A percentile compares a stretch with the other conserved stretches of the same genome.
phyloP scores from a whole-genome alignment of 2,329 filamentous ascomycete genomes.

The Penicillium sp. region DNA sequence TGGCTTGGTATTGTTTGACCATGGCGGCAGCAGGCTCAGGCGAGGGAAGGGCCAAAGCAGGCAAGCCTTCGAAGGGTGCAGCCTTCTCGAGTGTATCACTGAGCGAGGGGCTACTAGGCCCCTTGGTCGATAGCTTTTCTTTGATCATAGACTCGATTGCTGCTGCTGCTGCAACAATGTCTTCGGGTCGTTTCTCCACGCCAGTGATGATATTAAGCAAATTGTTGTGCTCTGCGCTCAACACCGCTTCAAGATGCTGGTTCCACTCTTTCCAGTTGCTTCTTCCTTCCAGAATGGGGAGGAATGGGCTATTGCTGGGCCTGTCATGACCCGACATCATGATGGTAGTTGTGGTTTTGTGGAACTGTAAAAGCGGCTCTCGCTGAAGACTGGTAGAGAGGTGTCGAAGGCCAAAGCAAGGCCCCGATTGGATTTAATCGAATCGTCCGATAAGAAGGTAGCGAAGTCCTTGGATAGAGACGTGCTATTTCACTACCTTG shows the following conservation, averaged over 20 bases:
- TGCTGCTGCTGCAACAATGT: background rate
- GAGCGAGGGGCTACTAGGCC: background rate
- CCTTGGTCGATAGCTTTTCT: background rate
- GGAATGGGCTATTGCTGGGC: background rate
- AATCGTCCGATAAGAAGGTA: too few relatives aligned
- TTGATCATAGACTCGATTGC: background rate
- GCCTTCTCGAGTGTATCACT: too few relatives aligned
- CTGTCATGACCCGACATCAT: background rate
- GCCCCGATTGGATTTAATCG: too few relatives aligned
- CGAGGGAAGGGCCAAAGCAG: background rate
- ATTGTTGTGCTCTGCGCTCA: background rate
- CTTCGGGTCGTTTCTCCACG: background rate
- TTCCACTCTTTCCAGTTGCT: background rate
- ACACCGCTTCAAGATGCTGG: background rate
- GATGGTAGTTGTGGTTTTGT: background rate
- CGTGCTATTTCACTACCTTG: too few relatives aligned
- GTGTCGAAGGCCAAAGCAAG: background rate
- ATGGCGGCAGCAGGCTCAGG: background rate
- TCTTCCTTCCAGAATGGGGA: background rate
- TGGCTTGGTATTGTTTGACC: background rate
- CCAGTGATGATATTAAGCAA: background rate
- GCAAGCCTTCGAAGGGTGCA: background rate
- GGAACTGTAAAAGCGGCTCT: background rate
- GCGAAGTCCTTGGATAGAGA: too few relatives aligned
- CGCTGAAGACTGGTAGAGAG: background rate